Conservation (phyloP, 495 filamentous ascomycete species). For the Margaritispora aquatica region DNA sequence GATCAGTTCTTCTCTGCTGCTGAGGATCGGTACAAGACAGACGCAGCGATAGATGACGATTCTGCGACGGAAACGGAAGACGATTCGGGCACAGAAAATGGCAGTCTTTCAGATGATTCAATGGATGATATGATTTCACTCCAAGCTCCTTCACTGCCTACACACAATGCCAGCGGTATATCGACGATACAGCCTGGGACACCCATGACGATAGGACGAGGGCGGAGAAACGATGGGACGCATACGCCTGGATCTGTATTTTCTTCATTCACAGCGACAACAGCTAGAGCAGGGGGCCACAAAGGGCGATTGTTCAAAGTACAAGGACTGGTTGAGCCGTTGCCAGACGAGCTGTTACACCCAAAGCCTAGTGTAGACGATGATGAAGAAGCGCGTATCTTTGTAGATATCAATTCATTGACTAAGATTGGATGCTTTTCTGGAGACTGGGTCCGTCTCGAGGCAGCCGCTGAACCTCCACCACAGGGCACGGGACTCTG, state of each 20-base stretch:
- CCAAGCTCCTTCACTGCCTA: slow-evolving; percentile 66
- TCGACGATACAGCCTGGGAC: slow-evolving; percentile 68
- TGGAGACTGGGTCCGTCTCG: slow-evolving; percentile 92
- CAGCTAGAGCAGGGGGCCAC: slow-evolving; percentile 58
- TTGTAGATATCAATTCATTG: slow-evolving; percentile 77
- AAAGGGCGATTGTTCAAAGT: slow-evolving; percentile 63
- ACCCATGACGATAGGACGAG: slow-evolving; percentile 48
- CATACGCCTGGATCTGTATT: slow-evolving; percentile 79
- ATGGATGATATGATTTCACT: slow-evolving; percentile 81
- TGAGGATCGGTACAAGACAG: slow-evolving; percentile 56
- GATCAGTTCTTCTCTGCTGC: slow-evolving; percentile 86
- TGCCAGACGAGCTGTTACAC: slow-evolving; percentile 74
- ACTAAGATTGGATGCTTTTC: slow-evolving; percentile 93
- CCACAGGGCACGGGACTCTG: slow-evolving; percentile 46
- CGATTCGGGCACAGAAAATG: slow-evolving; percentile 46
- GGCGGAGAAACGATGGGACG: slow-evolving; percentile 55
- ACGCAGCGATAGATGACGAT: slow-evolving; percentile 33
- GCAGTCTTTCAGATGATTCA: slow-evolving; percentile 67
- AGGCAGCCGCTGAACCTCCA: slow-evolving; percentile 61
- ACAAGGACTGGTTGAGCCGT: slow-evolving; percentile 62
- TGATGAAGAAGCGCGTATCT: slow-evolving; percentile 82
- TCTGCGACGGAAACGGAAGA: slow-evolving; percentile 49
- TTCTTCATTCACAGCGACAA: slow-evolving; percentile 74
- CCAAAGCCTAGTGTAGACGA: slow-evolving; percentile 70
- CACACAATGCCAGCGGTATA: slow-evolving; percentile 58